Conservation (phyloP, 2,329 filamentous ascomycete genomes). For the Botryosphaeria dothidea region DNA sequence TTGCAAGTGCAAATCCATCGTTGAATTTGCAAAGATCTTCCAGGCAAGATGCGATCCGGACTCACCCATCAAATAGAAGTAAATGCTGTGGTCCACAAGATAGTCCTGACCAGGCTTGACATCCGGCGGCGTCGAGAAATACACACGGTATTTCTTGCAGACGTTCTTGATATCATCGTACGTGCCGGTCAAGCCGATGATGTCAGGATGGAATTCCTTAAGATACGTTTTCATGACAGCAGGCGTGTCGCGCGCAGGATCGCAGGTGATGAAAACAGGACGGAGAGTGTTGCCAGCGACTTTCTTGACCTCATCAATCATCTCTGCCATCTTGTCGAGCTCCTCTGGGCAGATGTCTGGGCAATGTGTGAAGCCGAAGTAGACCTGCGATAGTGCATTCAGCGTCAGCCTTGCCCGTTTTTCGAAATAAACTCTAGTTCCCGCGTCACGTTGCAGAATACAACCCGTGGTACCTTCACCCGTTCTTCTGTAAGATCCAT, state of each 20-base stretch:
- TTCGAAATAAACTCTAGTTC: not conserved
- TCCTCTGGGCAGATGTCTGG: constrained; percentile 99
- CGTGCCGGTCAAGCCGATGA: constrained; percentile 87
- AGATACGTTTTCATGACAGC: constrained; percentile 83
- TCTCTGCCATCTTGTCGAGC: constrained; percentile 97
- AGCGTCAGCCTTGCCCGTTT: not conserved
- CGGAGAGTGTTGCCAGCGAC: constrained; percentile 57
- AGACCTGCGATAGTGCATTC: constrained; percentile 63
- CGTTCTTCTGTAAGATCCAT: no score
- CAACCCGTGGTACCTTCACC: not conserved
- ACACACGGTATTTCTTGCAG: constrained; percentile 95
- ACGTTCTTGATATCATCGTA: constrained; percentile 93
- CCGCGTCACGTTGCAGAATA: no score
- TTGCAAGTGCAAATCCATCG: not conserved
- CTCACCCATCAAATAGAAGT: constrained; percentile 94
- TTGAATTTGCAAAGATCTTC: not conserved
- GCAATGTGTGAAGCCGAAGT: constrained; percentile 98
- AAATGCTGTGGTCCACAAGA: constrained; percentile 97
- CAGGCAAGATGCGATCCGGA: constrained; percentile 21
- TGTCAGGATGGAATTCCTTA: constrained; percentile 81
- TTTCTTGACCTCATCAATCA: constrained; percentile 71
- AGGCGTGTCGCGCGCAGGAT: constrained; percentile 87
- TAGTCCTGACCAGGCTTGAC: constrained; percentile 96
- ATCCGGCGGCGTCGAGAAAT: constrained; percentile 88
- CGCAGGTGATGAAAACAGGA: constrained; percentile 93